Percentiles rank a stretch among this genome's conserved stretches.
Evolutionary conservation across 805 yeast genomes (phyloP).

Genomic region (Ascoidea tarda): DNA sequence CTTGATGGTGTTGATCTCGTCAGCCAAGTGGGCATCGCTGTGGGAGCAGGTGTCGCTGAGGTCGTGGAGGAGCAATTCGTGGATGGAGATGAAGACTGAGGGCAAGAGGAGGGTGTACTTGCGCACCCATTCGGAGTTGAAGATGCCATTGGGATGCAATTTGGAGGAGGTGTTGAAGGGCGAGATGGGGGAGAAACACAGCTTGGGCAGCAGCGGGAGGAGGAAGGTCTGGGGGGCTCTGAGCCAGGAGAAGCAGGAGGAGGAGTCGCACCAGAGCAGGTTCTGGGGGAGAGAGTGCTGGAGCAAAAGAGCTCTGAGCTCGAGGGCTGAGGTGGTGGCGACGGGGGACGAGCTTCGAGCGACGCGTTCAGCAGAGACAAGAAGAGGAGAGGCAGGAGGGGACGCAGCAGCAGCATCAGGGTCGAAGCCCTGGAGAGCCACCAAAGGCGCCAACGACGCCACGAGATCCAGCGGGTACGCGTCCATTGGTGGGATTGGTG

Average conservation of each 20-base stretch:
- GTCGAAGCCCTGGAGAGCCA: constrained; percentile 28
- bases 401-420: constrained; percentile 1
- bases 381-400: not conserved
- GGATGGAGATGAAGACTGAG: constrained; percentile 28
- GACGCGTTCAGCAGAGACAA: not conserved
- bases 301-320: too few species aligned
- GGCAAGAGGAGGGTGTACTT: constrained; percentile 38
- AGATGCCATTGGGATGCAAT: constrained; percentile 25
- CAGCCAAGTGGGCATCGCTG: constrained; percentile 20
- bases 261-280: not conserved
- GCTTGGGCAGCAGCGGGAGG: constrained; percentile 10
- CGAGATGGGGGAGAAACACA: constrained; percentile 24
- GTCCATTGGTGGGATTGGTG: constrained; percentile 18
- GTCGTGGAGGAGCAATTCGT: constrained; percentile 20
- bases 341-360: not conserved
- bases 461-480: constrained; percentile 22
- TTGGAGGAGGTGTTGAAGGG: constrained; percentile 28
- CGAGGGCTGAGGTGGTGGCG: not conserved
- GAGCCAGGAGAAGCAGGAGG: not conserved
- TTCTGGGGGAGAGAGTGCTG: not conserved
- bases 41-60: constrained; percentile 6
- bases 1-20: constrained; percentile 23
- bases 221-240: not conserved
- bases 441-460: constrained; percentile 23
- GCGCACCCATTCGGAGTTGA: constrained; percentile 35